Base-by-base conservation (phyloP, 179 eudicot species). In the Carnegiea gigantea region DNA sequence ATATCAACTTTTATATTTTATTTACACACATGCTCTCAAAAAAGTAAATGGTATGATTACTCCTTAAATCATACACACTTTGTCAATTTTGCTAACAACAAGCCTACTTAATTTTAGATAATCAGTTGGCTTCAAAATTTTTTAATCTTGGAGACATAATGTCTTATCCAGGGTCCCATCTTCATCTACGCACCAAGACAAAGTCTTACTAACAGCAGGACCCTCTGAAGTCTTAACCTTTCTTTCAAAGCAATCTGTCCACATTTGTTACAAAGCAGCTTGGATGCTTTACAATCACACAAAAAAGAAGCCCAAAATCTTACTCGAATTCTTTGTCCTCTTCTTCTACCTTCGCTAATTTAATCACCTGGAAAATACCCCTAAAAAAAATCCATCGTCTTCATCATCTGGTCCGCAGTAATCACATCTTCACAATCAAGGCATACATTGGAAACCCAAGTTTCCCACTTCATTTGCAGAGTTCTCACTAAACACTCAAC, bases 401-500 rank as follows among this genome's bases (percentile, higher is more conserved):
- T 80, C 82, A 54, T 73, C 67, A 60, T 53, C 26, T 80, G 73
- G 78, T 62, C 83, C 78, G 59, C n/a, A 72, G 5, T n/a, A 20
- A 11, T 11, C 57, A 2, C 46, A 43, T 36, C 33, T 13, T 40
- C 44, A 40, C 6, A 40, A 40, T 40, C 44, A 40, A 40, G 6
- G 44, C 13, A 65, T 11, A 1, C 8, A 60, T 60, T 65, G 8
- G 33, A 44, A 40, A 40, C 64, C 26, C 78, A 75, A 75, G 64
- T 40, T 28, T 75, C 64, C 43, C 78, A 4, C 15, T 59, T 15
- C 54, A 38, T 65, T 33, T 51, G 43, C 48, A 68, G 40, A 81
- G 44, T 76, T 65, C 80, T 38, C 77, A n/a, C 59, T 38, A 46
- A 82, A 43, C 81, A 77, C 80, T 70, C 84, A 82, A 82, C 76